A percentile compares a stretch with the other conserved stretches of the same genome.
phyloP scores from a whole-genome alignment of 179 eudicot species.

The Beta macrorhiza region DNA sequence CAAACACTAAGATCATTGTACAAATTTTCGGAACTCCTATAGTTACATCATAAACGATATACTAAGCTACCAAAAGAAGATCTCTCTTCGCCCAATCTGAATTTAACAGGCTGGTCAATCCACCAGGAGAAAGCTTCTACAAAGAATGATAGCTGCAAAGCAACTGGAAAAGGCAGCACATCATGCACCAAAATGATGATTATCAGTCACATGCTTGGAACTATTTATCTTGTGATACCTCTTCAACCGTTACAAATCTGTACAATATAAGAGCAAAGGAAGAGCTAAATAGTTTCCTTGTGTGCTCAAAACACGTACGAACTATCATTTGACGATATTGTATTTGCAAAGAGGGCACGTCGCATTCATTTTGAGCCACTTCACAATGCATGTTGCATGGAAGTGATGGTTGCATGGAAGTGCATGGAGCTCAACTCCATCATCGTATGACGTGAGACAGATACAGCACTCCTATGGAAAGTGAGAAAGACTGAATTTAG shows the following conservation, averaged over 20 bases:
- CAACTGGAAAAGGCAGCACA: slow-evolving; percentile 3
- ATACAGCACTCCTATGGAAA: slow-evolving; percentile 42
- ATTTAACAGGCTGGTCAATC: background rate
- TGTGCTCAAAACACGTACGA: slow-evolving; percentile 21
- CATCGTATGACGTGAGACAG: slow-evolving; percentile 46
- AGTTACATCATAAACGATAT: slow-evolving; percentile 13
- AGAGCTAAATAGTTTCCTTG: background rate
- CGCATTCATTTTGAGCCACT: slow-evolving; percentile 52
- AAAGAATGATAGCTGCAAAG: background rate
- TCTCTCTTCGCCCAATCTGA: background rate
- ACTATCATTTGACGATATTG: slow-evolving; percentile 46
- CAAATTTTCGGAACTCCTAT: background rate
- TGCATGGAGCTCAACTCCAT: slow-evolving; percentile 46
- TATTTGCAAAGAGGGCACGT: slow-evolving; percentile 54
- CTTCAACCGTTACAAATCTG: slow-evolving; percentile 22
- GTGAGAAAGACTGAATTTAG: background rate
- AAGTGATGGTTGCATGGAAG: slow-evolving; percentile 56
- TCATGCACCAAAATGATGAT: slow-evolving; percentile 22
- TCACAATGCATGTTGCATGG: slow-evolving; percentile 44
- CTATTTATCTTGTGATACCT: background rate
- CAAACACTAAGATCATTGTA: too few species aligned
- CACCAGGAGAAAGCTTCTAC: slow-evolving; percentile 11
- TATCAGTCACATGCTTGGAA: slow-evolving; percentile 15
- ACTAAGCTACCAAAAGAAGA: slow-evolving; percentile 5
- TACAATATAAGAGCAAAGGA: slow-evolving; percentile 19